Conservation (phyloP, 768 basidiomycete genomes). For the Naganishia onofrii region DNA sequence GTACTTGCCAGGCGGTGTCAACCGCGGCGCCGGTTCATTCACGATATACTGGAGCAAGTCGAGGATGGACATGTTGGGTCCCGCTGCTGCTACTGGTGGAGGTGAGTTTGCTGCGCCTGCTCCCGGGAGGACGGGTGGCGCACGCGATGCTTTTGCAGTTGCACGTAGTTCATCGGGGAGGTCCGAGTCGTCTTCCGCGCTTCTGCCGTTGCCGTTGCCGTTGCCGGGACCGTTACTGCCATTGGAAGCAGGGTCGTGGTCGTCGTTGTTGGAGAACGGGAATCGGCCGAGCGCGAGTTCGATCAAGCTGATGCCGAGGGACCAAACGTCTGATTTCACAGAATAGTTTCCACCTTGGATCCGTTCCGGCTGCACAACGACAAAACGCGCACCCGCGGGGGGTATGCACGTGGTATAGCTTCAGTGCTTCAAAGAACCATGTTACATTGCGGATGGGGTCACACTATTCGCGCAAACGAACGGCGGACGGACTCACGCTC, state of each 20-base stretch:
- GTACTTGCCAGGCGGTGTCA: constrained; percentile 60
- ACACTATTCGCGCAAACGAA: no score
- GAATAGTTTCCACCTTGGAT: constrained; percentile 98
- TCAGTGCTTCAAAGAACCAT: no score
- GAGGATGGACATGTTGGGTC: constrained; percentile 96
- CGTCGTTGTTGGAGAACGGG: constrained; percentile 68
- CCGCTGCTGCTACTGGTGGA: constrained; percentile 62
- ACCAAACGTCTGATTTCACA: constrained; percentile 99
- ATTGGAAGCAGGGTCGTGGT: no score
- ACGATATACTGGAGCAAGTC: constrained; percentile 97
- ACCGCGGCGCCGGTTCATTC: constrained; percentile 89
- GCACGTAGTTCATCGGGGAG: constrained; percentile 11
- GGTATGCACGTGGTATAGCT: no score
- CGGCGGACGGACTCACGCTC: constrained; percentile 67
- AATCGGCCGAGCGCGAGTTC: constrained; percentile 95
- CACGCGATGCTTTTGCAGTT: neutral
- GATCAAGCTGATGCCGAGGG: constrained; percentile 91
- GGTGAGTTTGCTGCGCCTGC: neutral
- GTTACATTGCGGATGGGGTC: no score
- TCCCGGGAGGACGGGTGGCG: neutral
- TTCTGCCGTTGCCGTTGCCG: neutral
- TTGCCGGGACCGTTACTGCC: neutral
- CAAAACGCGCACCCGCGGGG: constrained; percentile 1
- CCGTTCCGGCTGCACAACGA: constrained; percentile 75
- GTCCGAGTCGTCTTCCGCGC: constrained; percentile 33